Conservation (phyloP, 305 asterid genomes). For the Ilex paraguariensis region DNA sequence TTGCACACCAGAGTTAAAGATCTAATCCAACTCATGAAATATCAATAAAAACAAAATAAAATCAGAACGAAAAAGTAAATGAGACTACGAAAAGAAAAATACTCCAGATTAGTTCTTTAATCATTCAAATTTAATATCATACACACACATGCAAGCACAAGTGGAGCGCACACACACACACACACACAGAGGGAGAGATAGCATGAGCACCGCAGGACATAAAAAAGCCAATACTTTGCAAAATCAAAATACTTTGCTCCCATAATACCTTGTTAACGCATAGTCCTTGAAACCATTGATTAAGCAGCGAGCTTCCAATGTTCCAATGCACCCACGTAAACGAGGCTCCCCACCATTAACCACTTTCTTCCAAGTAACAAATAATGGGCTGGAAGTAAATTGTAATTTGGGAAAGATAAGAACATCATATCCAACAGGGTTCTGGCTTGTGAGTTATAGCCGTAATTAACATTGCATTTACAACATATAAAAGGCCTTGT, state of each 20-base stretch:
- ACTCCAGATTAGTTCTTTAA: too few species aligned
- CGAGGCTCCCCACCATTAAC: constrained; percentile 93
- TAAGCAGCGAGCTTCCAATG: constrained; percentile 78
- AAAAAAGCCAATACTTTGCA: constrained; percentile 2
- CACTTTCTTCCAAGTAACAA: constrained; percentile 93
- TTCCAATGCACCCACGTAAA: constrained; percentile 94
- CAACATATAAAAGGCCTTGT: background rate
- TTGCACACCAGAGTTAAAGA: too few species aligned
- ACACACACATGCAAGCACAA: too few species aligned
- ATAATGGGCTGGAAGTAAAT: constrained; percentile 70
- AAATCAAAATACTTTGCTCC: background rate
- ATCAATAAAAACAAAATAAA: background rate
- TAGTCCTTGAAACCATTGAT: constrained; percentile 83
- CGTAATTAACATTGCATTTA: background rate
- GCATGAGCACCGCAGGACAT: background rate
- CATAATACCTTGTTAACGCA: constrained; percentile 75
- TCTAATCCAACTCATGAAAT: too few species aligned
- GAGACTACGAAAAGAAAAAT: too few species aligned
- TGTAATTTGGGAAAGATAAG: constrained; percentile 9
- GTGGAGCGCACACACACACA: too few species aligned
- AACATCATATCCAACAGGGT: constrained; percentile 16
- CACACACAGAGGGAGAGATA: background rate
- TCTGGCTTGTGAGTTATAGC: background rate
- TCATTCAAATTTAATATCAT: too few species aligned
- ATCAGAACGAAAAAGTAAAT: background rate